A percentile compares a stretch with the other conserved stretches of the same genome.
Conservation (phyloP, 1,284 basidiomycete species). For the Trichosporon sp. region DNA sequence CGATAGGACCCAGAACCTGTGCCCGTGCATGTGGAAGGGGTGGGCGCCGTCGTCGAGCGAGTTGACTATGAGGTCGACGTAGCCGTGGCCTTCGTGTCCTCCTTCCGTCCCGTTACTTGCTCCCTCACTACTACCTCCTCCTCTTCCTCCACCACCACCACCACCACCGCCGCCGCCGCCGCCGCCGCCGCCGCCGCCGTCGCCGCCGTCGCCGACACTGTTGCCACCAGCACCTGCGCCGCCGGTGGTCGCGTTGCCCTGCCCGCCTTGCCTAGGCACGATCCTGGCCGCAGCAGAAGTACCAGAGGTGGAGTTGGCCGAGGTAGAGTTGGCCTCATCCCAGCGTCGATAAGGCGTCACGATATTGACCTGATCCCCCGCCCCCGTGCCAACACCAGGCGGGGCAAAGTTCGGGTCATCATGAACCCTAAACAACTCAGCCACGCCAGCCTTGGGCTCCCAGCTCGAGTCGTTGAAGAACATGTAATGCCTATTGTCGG, state of each 20-base stretch:
- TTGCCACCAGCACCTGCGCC: no score
- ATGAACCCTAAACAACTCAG: not conserved
- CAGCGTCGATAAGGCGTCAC: conserved; percentile 11
- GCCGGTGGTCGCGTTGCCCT: no score
- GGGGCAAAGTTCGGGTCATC: not conserved
- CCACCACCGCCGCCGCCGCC: no score
- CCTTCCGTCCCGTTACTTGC: no score
- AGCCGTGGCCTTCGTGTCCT: no score
- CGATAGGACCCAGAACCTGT: conserved; percentile 26
- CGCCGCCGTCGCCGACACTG: conserved; percentile 6
- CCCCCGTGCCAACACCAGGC: not conserved
- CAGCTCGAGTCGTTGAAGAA: conserved; percentile 24
- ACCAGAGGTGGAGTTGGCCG: conserved; percentile 22
- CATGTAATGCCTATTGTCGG: conserved; percentile 21
- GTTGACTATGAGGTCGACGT: conserved; percentile 26
- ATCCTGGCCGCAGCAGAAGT: no score
- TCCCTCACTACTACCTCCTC: no score
- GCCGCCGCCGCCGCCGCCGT: conserved; percentile 11
- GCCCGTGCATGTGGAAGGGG: conserved; percentile 35
- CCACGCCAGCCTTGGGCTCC: not conserved
- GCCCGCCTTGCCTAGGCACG: no score
- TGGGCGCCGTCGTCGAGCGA: conserved; percentile 27
- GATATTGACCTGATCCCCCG: conserved; percentile 20
- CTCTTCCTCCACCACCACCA: no score
- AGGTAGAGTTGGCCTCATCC: conserved; percentile 17